A percentile compares a stretch with the other conserved stretches of the same genome.
phyloP scores from a whole-genome alignment of 2,329 filamentous ascomycete genomes.

The Exophiala oligosperma region DNA sequence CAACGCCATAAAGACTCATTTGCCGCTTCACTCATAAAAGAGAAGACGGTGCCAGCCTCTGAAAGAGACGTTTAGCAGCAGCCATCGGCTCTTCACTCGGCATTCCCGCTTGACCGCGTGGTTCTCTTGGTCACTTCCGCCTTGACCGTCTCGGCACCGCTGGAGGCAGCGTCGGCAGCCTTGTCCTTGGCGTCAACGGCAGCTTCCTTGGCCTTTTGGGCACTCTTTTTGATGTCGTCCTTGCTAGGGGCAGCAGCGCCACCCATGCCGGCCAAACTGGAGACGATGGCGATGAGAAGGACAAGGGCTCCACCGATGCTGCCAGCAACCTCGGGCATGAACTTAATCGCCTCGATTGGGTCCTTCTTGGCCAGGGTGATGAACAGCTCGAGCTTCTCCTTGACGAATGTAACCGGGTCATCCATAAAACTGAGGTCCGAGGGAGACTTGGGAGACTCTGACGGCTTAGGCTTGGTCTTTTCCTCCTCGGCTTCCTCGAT shows the following conservation, averaged over 20 bases:
- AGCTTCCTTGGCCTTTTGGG: slow-evolving; percentile 58
- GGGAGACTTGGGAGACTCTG: slow-evolving; percentile 66
- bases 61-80: too few relatives aligned
- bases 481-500: slow-evolving; percentile 75
- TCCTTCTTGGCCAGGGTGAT: slow-evolving; percentile 78
- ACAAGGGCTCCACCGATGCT: slow-evolving; percentile 71
- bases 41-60: too few relatives aligned
- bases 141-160: slow-evolving; percentile 74
- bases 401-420: slow-evolving; percentile 82
- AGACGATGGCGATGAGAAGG: slow-evolving; percentile 69
- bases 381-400: slow-evolving; percentile 93
- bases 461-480: slow-evolving; percentile 77
- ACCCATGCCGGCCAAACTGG: slow-evolving; percentile 65
- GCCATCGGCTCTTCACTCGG: slow-evolving; percentile 14
- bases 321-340: slow-evolving; percentile 87
- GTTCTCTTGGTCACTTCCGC: slow-evolving; percentile 63
- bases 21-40: too few relatives aligned
- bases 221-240: slow-evolving; percentile 73
- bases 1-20: too few relatives aligned
- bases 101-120: slow-evolving; percentile 43
- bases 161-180: slow-evolving; percentile 63
- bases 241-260: slow-evolving; percentile 68
- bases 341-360: slow-evolving; percentile 80
- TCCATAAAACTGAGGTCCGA: slow-evolving; percentile 82
- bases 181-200: slow-evolving; percentile 63